Evolutionary conservation across 805 yeast genomes (phyloP).

Genomic region (Zygosaccharomyces gambellarensis): DNA sequence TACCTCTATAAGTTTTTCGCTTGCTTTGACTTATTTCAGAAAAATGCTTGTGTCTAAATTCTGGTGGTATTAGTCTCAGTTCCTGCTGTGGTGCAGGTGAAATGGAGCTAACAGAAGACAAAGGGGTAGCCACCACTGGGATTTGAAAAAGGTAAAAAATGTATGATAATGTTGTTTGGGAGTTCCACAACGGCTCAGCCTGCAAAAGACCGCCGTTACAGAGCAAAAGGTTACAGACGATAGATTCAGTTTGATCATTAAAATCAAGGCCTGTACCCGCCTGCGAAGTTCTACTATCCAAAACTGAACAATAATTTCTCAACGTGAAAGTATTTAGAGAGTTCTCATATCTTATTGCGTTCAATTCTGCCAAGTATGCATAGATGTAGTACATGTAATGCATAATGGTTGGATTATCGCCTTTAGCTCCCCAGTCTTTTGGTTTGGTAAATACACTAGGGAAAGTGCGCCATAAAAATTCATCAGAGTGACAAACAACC

Average conservation of each 20-base stretch:
- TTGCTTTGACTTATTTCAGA: slow-evolving; percentile 26
- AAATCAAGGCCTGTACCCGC: slow-evolving; percentile 21
- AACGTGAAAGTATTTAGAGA: slow-evolving; percentile 21
- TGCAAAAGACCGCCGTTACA: slow-evolving; percentile 31
- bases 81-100: slow-evolving; percentile 8
- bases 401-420: slow-evolving; percentile 39
- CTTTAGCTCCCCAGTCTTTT: slow-evolving; percentile 29
- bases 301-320: slow-evolving; percentile 24
- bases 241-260: slow-evolving; percentile 29
- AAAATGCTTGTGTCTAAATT: slow-evolving; percentile 7
- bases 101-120: slow-evolving; percentile 27
- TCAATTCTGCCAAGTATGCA: slow-evolving; percentile 20
- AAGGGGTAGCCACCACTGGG: slow-evolving; percentile 28
- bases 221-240: slow-evolving; percentile 28
- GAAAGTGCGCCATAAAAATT: slow-evolving; percentile 28
- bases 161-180: slow-evolving; percentile 22
- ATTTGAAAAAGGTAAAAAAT: slow-evolving; percentile 30
- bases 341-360: slow-evolving; percentile 13
- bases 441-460: slow-evolving; percentile 19
- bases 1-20: slow-evolving; percentile 20
- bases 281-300: slow-evolving; percentile 28
- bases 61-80: background rate
- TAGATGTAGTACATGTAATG: slow-evolving; percentile 38
- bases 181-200: slow-evolving; percentile 29
- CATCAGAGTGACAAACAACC: slow-evolving; percentile 23